These are phyloP conservation scores for Blastocystis sp. DNA, from an alignment of 352 stramenopile genomes.

Conservation along the genomic window DNA sequence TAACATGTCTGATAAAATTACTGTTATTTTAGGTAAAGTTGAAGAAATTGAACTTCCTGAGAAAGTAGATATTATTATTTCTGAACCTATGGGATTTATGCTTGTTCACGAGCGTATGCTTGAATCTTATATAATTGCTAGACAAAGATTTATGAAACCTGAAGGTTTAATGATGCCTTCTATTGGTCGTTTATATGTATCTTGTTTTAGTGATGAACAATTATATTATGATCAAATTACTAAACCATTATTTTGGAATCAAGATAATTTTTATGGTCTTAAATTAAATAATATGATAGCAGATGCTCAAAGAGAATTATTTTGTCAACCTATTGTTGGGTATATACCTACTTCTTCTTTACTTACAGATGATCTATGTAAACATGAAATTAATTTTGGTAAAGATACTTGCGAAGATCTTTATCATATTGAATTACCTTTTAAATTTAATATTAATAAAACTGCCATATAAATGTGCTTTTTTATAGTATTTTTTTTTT, in stretches of 20 bases:
- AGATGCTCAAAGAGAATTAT: constrained; percentile 87
- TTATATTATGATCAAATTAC: constrained; percentile 69
- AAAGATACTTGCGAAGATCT: constrained; percentile 56
- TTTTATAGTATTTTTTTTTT: too few species aligned
- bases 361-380: constrained; percentile 43
- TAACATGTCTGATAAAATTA: constrained; percentile 74
- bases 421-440: constrained; percentile 66
- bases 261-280: constrained; percentile 81
- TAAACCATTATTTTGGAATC: constrained; percentile 76
- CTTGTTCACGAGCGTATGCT: constrained; percentile 96
- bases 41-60: constrained; percentile 82
- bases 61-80: constrained; percentile 91
- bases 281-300: constrained; percentile 72
- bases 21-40: constrained; percentile 84
- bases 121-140: constrained; percentile 77
- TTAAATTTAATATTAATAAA: constrained; percentile 55
- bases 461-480: constrained; percentile 48
- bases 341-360: constrained; percentile 57
- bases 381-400: constrained; percentile 63
- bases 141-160: constrained; percentile 74
- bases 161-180: constrained; percentile 91
- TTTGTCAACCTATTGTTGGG: constrained; percentile 74
- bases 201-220: constrained; percentile 75
- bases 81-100: constrained; percentile 98
- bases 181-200: constrained; percentile 80